Percentiles rank a stretch among this genome's conserved stretches.
phyloP scores from a whole-genome alignment of 1,284 basidiomycete genomes.

The Tilletia horrida region DNA sequence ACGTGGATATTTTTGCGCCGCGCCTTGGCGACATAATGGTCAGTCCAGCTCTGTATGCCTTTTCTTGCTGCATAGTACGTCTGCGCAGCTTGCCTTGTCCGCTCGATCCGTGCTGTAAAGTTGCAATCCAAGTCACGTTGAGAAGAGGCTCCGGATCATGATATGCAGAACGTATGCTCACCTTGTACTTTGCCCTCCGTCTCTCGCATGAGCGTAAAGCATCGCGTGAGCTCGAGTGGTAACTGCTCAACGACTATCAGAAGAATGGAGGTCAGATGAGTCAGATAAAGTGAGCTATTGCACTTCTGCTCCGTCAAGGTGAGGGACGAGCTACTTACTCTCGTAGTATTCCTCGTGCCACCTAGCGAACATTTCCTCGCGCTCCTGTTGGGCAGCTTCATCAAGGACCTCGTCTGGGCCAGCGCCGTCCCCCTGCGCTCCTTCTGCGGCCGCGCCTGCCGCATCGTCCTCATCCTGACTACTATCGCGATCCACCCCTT shows the following conservation, averaged over 20 bases:
- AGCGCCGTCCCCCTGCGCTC: not conserved
- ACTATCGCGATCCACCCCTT: not conserved
- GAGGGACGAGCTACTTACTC: constrained; percentile 22
- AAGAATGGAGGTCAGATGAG: constrained; percentile 16
- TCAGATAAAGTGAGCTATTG: not conserved
- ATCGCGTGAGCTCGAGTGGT: constrained; percentile 75
- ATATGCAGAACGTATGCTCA: constrained; percentile 53
- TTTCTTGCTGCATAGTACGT: not conserved
- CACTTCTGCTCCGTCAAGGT: too few species aligned
- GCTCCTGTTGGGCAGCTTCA: constrained; percentile 25
- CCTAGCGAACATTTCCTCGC: constrained; percentile 32
- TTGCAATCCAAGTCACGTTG: not conserved
- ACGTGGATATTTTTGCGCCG: too few species aligned
- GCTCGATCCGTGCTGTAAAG: not conserved
- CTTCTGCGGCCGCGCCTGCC: not conserved
- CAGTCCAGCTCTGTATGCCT: not conserved
- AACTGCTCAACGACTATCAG: constrained; percentile 74
- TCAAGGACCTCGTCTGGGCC: not conserved
- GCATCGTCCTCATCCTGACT: not conserved
- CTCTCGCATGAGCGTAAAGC: constrained; percentile 74
- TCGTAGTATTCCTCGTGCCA: constrained; percentile 54
- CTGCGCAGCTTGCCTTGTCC: not conserved
- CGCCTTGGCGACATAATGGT: constrained; percentile 6
- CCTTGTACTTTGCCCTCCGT: constrained; percentile 71
- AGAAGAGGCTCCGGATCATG: not conserved